Evolutionary conservation across 257 asterid species (phyloP), one percentile per base, ranked within the genome.

Genomic region (Cinchona pubescens): DNA sequence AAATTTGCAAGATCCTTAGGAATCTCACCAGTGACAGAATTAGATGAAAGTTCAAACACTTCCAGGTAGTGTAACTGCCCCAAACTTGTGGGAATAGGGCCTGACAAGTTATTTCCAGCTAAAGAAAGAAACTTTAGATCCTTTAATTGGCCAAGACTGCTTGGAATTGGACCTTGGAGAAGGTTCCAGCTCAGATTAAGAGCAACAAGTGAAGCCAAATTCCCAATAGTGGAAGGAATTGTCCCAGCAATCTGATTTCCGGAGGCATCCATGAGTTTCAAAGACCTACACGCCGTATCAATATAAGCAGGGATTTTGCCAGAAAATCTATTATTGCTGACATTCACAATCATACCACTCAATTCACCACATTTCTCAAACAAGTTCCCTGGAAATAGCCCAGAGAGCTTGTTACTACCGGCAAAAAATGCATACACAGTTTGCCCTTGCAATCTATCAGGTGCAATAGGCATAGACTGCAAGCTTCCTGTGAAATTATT

Each of bases 381-480:
- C 75, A 91, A 76, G 71, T 75, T 73, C 68, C 81, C 85, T 19
- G 94, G 84, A 83, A 95, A 85, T 77, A 73, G 75, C 75, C 97
- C 99, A 19, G 87, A 82, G 40, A 95, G 86, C 84, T 77, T 85
- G 89, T 95, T 95, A 48, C 79, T 77, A 42, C 96, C 94, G 12
- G 93, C 97, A 75, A 91, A 89, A 80, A 88, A 92, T 15, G 94
- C 97, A 72, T 92, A 95, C 45, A 84, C 86, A 46, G 88, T 83
- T 76, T 78, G 81, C 37, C 83, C 84, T 14, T 88, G 90, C 55
- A 89, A 74, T 68, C 83, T 77, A 80, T 84, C 86, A 4, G 89
- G 81, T 62, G 89, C 89, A 83, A 92, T 66, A 10, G 97, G 96
- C 88, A 86, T 53, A 6, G 91, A 81, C 78, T 68, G 82, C 71